Evolutionary conservation across 1,284 basidiomycete species (phyloP), one percentile per base, ranked within the genome.

Genomic region (Anthracocystis panici-leucophaei): DNA sequence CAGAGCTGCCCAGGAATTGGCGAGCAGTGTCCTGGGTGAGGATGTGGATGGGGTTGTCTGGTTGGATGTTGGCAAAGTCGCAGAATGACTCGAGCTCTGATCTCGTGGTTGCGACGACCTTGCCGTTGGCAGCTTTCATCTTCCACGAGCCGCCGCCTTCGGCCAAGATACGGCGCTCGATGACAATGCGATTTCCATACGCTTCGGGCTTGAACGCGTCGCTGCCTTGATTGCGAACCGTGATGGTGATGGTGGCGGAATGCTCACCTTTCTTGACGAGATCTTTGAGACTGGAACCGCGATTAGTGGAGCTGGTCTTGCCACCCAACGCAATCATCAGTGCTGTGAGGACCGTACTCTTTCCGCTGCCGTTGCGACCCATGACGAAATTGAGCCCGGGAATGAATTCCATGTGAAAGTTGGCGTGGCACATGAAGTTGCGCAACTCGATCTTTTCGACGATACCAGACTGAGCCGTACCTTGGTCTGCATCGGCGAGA

Each of bases 371-470:
- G 79, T 89, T 89, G 88, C 85, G 87, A 89, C 97, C 97, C 63
- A 97, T 96, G 75, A 99, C 92, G 83, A 99, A 98, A 87, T 99
- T 98, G 84, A 98, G 92, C 85, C 94, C 93, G 3, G 92, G 91
- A 0, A 92, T 93, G 77, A 97, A 93, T 6, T 89, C 88, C 85
- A 97, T 81, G 53, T 82, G 78, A 51, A 95, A 89, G 85, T 90
- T 91, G 82, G 90, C 89, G 87, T 99, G 97, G 85, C 95, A 97
- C 95, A 99, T 97, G 86, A 99, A 99, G 85, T 97, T 92, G 82
- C 91, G 88, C 88, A 97, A 90, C 80, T 93, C 91, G 56, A 99
- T 90, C 25, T 88, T 88, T 80, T 94, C 92, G 74, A 98, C 92
- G 68, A 96, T 91, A 12, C 95, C 96, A 78, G 91, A 89, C 29